Conservation (phyloP, 2,329 filamentous ascomycete genomes). For the Pseudocercospora ulei region DNA sequence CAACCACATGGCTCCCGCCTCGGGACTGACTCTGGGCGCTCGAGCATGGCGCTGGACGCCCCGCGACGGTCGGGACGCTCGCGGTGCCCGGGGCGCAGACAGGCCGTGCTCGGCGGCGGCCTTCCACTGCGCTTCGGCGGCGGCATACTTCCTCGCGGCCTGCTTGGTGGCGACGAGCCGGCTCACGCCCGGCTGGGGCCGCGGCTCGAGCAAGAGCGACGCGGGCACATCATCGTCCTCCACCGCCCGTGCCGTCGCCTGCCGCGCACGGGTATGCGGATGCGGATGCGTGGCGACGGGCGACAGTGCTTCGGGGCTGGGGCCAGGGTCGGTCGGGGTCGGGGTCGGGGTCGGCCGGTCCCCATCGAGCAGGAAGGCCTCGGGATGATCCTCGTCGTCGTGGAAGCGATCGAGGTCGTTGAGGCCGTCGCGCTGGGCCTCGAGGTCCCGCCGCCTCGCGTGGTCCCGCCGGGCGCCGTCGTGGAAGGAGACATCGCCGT, state of each 20-base stretch:
- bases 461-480: constrained; percentile 42
- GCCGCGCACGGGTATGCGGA: constrained; percentile 37
- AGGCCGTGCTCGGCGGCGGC: constrained; percentile 41
- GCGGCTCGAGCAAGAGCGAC: constrained; percentile 52
- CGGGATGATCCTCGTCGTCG: constrained; percentile 50
- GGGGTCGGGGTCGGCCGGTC: constrained; percentile 22
- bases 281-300: constrained; percentile 31
- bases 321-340: constrained; percentile 36
- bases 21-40: constrained; percentile 44
- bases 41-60: constrained; percentile 22
- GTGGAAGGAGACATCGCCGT: constrained; percentile 33
- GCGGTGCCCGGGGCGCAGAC: constrained; percentile 27
- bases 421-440: constrained; percentile 40
- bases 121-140: constrained; percentile 44
- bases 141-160: constrained; percentile 15
- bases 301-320: constrained; percentile 35
- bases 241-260: constrained; percentile 35
- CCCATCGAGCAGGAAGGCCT: constrained; percentile 47
- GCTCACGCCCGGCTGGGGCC: constrained; percentile 26
- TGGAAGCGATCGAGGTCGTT: constrained; percentile 41
- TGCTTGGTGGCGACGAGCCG: constrained; percentile 11
- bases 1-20: constrained; percentile 77
- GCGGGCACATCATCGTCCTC: constrained; percentile 55
- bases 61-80: constrained; percentile 14
- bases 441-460: constrained; percentile 33